Conservation (phyloP, 495 filamentous ascomycete genomes). For the Tuber umbilicatum region DNA sequence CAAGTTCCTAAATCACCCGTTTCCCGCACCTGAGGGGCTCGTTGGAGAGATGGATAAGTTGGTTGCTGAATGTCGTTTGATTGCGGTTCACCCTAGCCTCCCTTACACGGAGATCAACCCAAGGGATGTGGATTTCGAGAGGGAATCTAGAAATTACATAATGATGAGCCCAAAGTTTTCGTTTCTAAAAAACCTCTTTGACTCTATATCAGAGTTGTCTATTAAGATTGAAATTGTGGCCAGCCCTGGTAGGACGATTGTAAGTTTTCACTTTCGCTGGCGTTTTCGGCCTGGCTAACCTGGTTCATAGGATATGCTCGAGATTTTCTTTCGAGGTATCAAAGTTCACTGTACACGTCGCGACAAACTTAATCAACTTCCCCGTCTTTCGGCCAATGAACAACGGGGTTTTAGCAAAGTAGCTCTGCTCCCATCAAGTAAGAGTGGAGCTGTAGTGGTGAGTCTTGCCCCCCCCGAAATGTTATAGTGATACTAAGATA, state of each 20-base stretch:
- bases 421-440: constrained; percentile 26
- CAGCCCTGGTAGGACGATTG: constrained; percentile 25
- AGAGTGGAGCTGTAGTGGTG: constrained; percentile 33
- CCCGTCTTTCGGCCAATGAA: constrained; percentile 27
- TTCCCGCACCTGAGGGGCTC: constrained; percentile 14
- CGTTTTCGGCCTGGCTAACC: background rate
- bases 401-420: constrained; percentile 31
- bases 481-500: constrained; percentile 11
- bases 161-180: constrained; percentile 39
- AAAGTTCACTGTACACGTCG: constrained; percentile 28
- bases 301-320: constrained; percentile 33
- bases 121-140: constrained; percentile 14
- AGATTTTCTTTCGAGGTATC: constrained; percentile 36
- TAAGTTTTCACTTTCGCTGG: constrained; percentile 16
- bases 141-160: constrained; percentile 31
- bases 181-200: constrained; percentile 32
- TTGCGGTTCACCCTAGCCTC: constrained; percentile 36
- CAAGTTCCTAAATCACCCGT: constrained; percentile 17
- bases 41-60: constrained; percentile 17
- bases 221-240: constrained; percentile 40
- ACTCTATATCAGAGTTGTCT: constrained; percentile 18
- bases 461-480: constrained; percentile 9
- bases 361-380: constrained; percentile 29
- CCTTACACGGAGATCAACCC: constrained; percentile 14
- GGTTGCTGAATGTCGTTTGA: constrained; percentile 15